phyloP scores from a whole-genome alignment of 179 eudicot genomes.

The Beta corolliflora region DNA sequence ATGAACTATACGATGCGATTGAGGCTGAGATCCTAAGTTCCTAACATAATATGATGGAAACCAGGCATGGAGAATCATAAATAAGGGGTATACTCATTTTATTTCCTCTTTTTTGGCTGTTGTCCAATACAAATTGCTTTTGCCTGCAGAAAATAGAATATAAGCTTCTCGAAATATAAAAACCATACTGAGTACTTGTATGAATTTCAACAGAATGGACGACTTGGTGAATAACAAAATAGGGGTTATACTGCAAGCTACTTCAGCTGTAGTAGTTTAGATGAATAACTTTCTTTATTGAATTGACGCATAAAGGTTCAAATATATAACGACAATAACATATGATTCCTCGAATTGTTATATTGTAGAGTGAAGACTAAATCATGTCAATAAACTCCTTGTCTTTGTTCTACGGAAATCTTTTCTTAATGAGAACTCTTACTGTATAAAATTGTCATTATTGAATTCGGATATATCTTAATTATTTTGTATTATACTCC shows the following conservation, averaged over 20 bases:
- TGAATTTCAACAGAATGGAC: background rate
- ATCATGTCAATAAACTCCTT: constrained; percentile 4
- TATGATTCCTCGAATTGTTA: constrained; percentile 1
- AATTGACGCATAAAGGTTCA: background rate
- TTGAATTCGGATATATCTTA: background rate
- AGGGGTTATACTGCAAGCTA: background rate
- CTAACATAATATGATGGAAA: background rate
- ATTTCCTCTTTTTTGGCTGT: background rate
- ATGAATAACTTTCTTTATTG: background rate
- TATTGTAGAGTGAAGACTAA: background rate
- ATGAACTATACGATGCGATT: background rate
- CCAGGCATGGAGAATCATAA: background rate
- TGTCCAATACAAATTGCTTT: background rate
- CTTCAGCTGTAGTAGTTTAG: background rate
- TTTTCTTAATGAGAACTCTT: background rate
- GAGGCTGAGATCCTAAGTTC: background rate
- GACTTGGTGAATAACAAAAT: background rate
- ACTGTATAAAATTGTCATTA: background rate
- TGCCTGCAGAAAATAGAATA: background rate
- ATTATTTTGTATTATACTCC: too few species aligned
- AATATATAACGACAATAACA: background rate
- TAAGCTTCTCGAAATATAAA: background rate
- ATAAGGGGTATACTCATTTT: background rate
- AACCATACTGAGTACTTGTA: background rate
- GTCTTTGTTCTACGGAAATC: background rate